phyloP scores from a whole-genome alignment of 371 early-diverging fungal species.

The Entomophthora muscae region DNA sequence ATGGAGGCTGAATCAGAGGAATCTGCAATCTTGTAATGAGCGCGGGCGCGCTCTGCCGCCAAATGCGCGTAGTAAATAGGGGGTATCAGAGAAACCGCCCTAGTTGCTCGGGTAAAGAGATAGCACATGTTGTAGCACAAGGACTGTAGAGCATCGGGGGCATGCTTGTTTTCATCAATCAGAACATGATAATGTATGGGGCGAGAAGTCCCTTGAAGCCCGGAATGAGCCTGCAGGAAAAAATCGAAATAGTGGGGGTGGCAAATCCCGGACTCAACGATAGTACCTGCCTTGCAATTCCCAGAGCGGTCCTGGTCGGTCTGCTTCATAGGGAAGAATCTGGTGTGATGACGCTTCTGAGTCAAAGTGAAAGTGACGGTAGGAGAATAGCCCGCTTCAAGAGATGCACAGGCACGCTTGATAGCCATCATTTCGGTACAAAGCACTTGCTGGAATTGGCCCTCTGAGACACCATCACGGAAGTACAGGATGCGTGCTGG shows the following conservation, averaged over 20 bases:
- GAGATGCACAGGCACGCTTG: constrained; percentile 39
- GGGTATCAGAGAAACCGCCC: constrained; percentile 50
- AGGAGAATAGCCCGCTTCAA: constrained; percentile 43
- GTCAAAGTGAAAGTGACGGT: constrained; percentile 80
- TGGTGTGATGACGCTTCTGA: constrained; percentile 90
- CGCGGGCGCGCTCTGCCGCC: constrained; percentile 59
- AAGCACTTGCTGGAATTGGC: constrained; percentile 68
- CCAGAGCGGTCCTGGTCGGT: constrained; percentile 38
- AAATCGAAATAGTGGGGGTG: constrained; percentile 83
- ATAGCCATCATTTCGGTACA: constrained; percentile 71
- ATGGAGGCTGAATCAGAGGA: neutral
- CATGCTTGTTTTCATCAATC: constrained; percentile 53
- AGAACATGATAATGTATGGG: constrained; percentile 71
- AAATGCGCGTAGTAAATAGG: constrained; percentile 80
- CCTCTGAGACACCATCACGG: constrained; percentile 86
- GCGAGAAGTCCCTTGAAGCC: constrained; percentile 62
- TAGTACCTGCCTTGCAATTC: constrained; percentile 77
- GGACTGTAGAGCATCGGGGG: constrained; percentile 42
- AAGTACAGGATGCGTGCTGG: constrained; percentile 86
- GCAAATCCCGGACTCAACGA: constrained; percentile 72
- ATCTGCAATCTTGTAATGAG: constrained; percentile 26
- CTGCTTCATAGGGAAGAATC: constrained; percentile 67
- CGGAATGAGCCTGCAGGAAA: constrained; percentile 64
- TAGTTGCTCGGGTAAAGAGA: constrained; percentile 60
- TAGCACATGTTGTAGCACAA: constrained; percentile 66